These are phyloP conservation scores for Saccharum spontaneum DNA, from an alignment of 176 grass and related monocot genomes.

Conservation along the genomic window DNA sequence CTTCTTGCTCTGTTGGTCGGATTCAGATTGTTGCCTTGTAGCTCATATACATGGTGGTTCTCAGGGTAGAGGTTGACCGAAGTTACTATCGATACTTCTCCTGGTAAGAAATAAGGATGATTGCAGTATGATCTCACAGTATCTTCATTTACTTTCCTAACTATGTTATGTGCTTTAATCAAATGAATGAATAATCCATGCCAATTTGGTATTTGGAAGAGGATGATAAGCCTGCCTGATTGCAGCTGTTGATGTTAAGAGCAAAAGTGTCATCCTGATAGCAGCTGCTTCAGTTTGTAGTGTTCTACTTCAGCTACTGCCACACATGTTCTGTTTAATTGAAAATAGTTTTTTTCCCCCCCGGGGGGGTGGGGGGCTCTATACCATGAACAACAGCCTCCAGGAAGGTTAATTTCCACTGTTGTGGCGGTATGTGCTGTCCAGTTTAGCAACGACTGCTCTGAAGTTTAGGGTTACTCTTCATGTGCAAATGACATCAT, in stretches of 20 bases:
- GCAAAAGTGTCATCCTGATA: background rate
- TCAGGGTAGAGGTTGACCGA: conserved; percentile 27
- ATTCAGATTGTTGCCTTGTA: background rate
- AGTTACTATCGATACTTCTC: conserved; percentile 20
- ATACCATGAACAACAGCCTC: background rate
- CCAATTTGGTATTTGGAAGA: background rate
- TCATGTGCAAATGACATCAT: background rate
- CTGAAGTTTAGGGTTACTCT: background rate
- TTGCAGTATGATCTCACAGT: conserved; percentile 35
- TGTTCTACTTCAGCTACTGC: background rate
- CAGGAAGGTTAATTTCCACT: background rate
- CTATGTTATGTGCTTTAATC: background rate
- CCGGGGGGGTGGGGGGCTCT: too few relatives aligned
- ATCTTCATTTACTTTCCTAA: conserved; percentile 6
- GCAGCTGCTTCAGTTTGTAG: background rate
- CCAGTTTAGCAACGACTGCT: background rate
- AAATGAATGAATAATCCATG: conserved; percentile 13
- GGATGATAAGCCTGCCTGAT: background rate
- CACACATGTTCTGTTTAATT: background rate
- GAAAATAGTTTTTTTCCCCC: background rate
- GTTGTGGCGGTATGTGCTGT: background rate
- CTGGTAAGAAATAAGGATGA: conserved; percentile 41
- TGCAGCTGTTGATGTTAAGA: background rate
- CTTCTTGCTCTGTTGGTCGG: background rate
- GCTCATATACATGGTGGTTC: conserved; percentile 27